Conservation (phyloP, 345 rosid genomes). For the Melaleuca quinquenervia region DNA sequence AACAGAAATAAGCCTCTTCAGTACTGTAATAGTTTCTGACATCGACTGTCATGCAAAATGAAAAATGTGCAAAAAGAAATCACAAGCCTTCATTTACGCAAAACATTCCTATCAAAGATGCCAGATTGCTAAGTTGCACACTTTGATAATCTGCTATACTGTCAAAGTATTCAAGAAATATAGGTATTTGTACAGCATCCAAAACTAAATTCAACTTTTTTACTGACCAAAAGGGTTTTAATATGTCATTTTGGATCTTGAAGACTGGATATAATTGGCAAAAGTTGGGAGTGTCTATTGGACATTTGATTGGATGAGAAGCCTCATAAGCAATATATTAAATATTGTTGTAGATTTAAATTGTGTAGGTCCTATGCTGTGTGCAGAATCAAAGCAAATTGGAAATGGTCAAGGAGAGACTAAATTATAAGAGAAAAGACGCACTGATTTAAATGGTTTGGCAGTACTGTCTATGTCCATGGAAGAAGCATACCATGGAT, state of each 20-base stretch:
- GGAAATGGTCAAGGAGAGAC: neutral
- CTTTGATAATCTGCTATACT: neutral
- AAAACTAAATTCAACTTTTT: neutral
- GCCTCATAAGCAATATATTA: neutral
- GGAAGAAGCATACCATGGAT: neutral
- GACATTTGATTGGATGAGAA: accelerated
- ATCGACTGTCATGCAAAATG: too few species aligned
- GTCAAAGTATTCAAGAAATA: neutral
- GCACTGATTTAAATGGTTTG: neutral
- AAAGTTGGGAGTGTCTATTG: neutral
- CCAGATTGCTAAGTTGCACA: neutral
- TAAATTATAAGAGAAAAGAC: neutral
- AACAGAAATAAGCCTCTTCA: too few species aligned
- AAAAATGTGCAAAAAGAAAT: too few species aligned
- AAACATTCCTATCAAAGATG: neutral
- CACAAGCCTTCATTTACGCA: neutral
- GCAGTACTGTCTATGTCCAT: neutral
- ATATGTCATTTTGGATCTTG: neutral
- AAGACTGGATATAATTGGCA: neutral
- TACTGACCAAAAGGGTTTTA: neutral
- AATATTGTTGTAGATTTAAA: neutral
- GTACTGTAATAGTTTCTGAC: too few species aligned
- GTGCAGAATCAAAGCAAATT: neutral
- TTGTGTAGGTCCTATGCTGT: neutral
- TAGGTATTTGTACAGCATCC: neutral